Base-by-base conservation (phyloP, 345 rosid genomes). In the Viola odorata region DNA sequence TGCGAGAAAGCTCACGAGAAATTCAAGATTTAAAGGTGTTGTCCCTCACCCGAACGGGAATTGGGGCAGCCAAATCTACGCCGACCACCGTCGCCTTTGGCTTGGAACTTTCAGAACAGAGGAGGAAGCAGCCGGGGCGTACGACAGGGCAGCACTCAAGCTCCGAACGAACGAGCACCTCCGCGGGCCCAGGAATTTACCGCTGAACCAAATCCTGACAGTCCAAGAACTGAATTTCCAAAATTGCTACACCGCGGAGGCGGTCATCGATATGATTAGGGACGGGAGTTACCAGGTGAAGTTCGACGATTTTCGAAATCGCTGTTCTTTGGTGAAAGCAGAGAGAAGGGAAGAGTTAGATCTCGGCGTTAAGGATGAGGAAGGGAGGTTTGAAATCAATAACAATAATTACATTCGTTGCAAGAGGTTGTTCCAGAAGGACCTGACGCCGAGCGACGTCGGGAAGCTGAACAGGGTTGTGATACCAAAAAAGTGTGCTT, bases 381-480 rank as follows among this genome's bases (percentile, higher is more conserved):
- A 50, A 7, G 73, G 45, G 23, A 15, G 61, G 55, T 23, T 23
- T 23, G 32, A 2, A 2, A 57, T 61, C 44, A 68, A 65, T 10
- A 69, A 39, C 13, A 70, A 59, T 8, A 67, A 53, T 61, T 70
- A 75, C 12, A 12, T 77, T 12, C 16, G 61, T 0, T 82, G 78
- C 66, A 67, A 68, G 47, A 73, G 62, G 55, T 79, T 91, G 10
- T 91, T 91, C 58, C 80, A 74, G 11, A 91, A 91, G 73, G 84
- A 85, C 52, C 72, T 91, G 15, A 91, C 96, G 2, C 92, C 96
- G 0, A 91, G 96, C 23, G 95, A 91, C 62, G 98, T 91, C 3
- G 95, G 98, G 1, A 86, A 84, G 50, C 91, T 92, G 3, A 92
- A 92, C 14, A 76, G 96, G 68, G 84, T 92, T 40, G 98, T 92